phyloP scores from a whole-genome alignment of 169 alveolate species.

The Babesia ovis region DNA sequence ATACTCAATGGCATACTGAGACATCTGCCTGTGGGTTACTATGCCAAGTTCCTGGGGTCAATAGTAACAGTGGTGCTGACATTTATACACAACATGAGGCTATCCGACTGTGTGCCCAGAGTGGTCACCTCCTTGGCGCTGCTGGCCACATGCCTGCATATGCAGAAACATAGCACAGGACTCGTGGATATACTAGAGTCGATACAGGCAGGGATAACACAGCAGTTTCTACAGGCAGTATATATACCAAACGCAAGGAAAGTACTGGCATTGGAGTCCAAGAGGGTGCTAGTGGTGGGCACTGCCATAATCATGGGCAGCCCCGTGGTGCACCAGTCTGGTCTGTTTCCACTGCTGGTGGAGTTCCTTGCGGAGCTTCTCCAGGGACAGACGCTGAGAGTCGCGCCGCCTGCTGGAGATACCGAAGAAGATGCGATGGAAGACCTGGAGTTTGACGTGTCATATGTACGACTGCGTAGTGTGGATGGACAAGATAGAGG shows the following conservation, averaged over 20 bases:
- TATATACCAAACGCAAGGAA: conserved; percentile 67
- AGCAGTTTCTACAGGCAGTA: conserved; percentile 38
- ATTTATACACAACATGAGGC: conserved; percentile 71
- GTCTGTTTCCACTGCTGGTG: conserved; percentile 27
- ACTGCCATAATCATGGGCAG: conserved; percentile 35
- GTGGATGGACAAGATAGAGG: conserved; percentile 28
- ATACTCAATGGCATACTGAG: conserved; percentile 75
- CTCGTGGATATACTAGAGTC: conserved; percentile 61
- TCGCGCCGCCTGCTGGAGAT: conserved; percentile 36
- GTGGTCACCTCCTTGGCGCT: conserved; percentile 58
- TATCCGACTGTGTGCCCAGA: conserved; percentile 24
- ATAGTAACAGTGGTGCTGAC: conserved; percentile 77
- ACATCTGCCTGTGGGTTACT: conserved; percentile 73
- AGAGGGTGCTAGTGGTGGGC: conserved; percentile 62
- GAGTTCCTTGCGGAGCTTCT: conserved; percentile 54
- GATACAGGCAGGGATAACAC: conserved; percentile 56
- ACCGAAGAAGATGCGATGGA: conserved; percentile 17
- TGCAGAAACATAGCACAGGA: conserved; percentile 32
- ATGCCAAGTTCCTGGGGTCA: conserved; percentile 72
- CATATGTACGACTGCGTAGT: conserved; percentile 55
- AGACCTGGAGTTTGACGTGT: conserved; percentile 59
- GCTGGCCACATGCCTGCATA: conserved; percentile 39
- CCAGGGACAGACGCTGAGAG: conserved; percentile 43
- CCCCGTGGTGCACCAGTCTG: conserved; percentile 41
- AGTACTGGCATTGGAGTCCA: conserved; percentile 50